Conservation (phyloP, 1,284 basidiomycete genomes). For the Trichosporon ovoides region DNA sequence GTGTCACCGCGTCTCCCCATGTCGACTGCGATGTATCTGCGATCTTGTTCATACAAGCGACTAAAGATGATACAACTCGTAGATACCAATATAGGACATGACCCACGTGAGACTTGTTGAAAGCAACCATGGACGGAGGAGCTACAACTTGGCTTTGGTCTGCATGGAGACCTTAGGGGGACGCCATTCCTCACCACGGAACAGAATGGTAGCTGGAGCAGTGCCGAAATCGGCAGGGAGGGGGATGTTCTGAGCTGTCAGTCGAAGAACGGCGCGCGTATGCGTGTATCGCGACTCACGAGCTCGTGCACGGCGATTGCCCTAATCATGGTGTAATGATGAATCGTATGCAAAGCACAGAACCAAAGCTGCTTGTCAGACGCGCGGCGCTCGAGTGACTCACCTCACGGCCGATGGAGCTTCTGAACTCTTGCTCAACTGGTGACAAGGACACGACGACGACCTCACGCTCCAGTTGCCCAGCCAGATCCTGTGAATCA, state of each 20-base stretch:
- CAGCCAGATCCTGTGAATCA: conserved; percentile 19
- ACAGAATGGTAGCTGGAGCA: conserved; percentile 42
- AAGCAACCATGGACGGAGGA: background rate
- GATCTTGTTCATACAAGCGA: background rate
- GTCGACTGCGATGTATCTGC: background rate
- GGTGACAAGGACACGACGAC: conserved; percentile 38
- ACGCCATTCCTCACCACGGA: conserved; percentile 25
- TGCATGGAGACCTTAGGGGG: conserved; percentile 11
- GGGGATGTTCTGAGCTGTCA: conserved; percentile 26
- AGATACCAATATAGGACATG: background rate
- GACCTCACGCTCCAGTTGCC: conserved; percentile 28
- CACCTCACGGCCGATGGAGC: conserved; percentile 41
- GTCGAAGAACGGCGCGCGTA: background rate
- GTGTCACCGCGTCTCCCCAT: background rate
- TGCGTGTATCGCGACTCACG: conserved; percentile 17
- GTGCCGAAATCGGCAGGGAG: conserved; percentile 45
- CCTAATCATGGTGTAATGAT: conserved; percentile 46
- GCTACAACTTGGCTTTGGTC: conserved; percentile 20
- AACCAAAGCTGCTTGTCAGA: conserved; percentile 38
- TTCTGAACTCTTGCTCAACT: conserved; percentile 34
- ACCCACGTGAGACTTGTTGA: background rate
- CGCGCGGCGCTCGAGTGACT: conserved; percentile 8
- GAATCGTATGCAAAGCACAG: conserved; percentile 43
- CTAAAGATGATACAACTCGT: background rate
- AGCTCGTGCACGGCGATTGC: conserved; percentile 47